Base-by-base conservation (phyloP, 192 early-diverging fungal species). In the Dissophora globulifera region DNA sequence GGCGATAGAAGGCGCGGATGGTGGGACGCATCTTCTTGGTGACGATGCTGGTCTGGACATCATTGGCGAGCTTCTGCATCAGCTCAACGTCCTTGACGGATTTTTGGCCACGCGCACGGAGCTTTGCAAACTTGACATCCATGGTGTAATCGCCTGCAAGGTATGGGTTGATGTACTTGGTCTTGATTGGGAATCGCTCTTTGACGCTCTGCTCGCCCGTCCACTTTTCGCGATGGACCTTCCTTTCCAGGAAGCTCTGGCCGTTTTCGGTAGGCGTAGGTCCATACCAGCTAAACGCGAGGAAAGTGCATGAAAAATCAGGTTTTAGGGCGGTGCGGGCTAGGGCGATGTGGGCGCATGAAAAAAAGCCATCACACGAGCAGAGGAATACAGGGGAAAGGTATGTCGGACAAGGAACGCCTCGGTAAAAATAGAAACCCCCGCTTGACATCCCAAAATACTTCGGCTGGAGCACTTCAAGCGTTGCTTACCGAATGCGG, bases 1-100 rank as follows among this genome's bases (percentile, higher is more conserved):
- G 93, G 74, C 97, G 96, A 85, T 98, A 98, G 78, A 95, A 95
- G 1, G 95, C 93, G 25, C 97, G 88, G 59, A 97, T 83, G 42
- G 60, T 84, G 40, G 90, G 92, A 33, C 82, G 83, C 63, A 94
- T 81, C 17, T 79, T 79, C 76, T 90, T 93, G 38, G 81, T 74
- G 16, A 66, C 64, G 17, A 98, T 86, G 41, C 85, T 89, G 4
- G 76, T 50, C 48, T 91, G 91, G 29, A 98, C 86, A 29, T 96
- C 90, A 13, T 78, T 82, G 8, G 92, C 84, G 17, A 99, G 85
- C n/a, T 71, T 81, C 31, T 88, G 82, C 75, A 93, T 90, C 49
- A 87, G 66, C n/a, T 89, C 78, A n/a, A 97, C 72, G 50, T 97
- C 94, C 67, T 93, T 86, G 57, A 94, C 94, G 41, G 83, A 82